phyloP scores from a whole-genome alignment of 1,139 yeast species.

The Suhomyces bokatorum region DNA sequence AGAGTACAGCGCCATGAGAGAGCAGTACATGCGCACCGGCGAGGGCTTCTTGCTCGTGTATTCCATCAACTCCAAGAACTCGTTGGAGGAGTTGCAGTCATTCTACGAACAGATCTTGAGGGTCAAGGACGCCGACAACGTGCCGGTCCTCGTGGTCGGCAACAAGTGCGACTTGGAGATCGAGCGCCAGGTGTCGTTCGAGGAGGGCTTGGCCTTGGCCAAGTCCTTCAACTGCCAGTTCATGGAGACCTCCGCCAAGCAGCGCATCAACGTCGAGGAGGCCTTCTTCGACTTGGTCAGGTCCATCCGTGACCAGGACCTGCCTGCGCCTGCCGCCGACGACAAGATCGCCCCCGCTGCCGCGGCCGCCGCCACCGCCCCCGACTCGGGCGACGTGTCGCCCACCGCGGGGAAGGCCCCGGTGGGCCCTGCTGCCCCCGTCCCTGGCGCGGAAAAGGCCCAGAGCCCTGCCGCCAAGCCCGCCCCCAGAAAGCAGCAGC shows the following conservation, averaged over 20 bases:
- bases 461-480: constrained; percentile 6
- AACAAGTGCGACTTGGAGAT: constrained; percentile 75
- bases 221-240: constrained; percentile 75
- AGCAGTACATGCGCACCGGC: constrained; percentile 90
- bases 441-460: constrained; percentile 6
- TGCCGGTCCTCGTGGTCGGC: constrained; percentile 75
- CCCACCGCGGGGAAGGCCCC: constrained; percentile 7
- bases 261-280: constrained; percentile 89
- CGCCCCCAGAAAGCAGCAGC: constrained; percentile 9
- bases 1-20: constrained; percentile 94
- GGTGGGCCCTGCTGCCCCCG: constrained; percentile 3
- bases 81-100: constrained; percentile 74
- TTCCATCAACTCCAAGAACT: constrained; percentile 76
- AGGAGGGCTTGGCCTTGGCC: constrained; percentile 80
- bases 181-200: constrained; percentile 79
- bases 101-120: constrained; percentile 83
- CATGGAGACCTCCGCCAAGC: constrained; percentile 92
- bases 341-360: constrained; percentile 3
- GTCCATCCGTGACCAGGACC: constrained; percentile 50
- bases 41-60: constrained; percentile 87
- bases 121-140: constrained; percentile 76
- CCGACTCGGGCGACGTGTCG: constrained; percentile 7
- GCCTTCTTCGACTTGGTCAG: constrained; percentile 80
- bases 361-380: constrained; percentile 21
- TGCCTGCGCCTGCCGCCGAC: constrained; percentile 7